Evolutionary conservation across 495 filamentous ascomycete species (phyloP).

Genomic region (Hypomontagnella submonticulosa): DNA sequence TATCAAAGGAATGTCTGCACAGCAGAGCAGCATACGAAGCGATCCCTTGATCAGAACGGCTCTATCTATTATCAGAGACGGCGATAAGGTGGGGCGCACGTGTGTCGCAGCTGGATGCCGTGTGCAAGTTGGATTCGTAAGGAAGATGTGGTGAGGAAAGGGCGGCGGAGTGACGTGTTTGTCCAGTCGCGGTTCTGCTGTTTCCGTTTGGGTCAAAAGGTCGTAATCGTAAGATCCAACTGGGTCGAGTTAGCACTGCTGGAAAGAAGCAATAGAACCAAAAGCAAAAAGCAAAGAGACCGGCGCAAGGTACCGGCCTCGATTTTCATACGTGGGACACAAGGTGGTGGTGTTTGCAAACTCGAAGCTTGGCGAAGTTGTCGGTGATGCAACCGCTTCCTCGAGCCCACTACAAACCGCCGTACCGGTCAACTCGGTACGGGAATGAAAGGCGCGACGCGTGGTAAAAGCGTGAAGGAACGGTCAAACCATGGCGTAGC

Average conservation of each 20-base stretch:
- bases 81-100: slow-evolving; percentile 23
- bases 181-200: slow-evolving; percentile 9
- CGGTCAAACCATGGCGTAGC: slow-evolving; percentile 17
- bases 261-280: slow-evolving; percentile 8
- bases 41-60: slow-evolving; percentile 7
- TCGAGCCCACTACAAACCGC: slow-evolving; percentile 1
- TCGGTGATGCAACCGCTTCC: slow-evolving; percentile 14
- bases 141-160: neutral
- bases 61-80: neutral
- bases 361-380: slow-evolving; percentile 21
- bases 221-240: slow-evolving; percentile 17
- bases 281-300: neutral
- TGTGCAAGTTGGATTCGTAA: slow-evolving; percentile 5
- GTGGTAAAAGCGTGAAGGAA: slow-evolving; percentile 25
- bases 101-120: slow-evolving; percentile 16
- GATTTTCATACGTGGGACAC: slow-evolving; percentile 14
- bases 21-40: slow-evolving; percentile 18
- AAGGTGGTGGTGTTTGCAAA: slow-evolving; percentile 23
- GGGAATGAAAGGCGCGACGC: slow-evolving; percentile 21
- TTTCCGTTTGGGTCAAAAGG: slow-evolving; percentile 1
- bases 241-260: slow-evolving; percentile 29
- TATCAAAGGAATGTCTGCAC: slow-evolving; percentile 23
- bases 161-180: slow-evolving; percentile 8
- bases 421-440: slow-evolving; percentile 1
- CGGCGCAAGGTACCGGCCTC: too few relatives aligned